A percentile compares a stretch with the other conserved stretches of the same genome.
These are phyloP conservation scores for Bretschneidera sinensis DNA, from an alignment of 345 rosid species.

Conservation along the genomic window DNA sequence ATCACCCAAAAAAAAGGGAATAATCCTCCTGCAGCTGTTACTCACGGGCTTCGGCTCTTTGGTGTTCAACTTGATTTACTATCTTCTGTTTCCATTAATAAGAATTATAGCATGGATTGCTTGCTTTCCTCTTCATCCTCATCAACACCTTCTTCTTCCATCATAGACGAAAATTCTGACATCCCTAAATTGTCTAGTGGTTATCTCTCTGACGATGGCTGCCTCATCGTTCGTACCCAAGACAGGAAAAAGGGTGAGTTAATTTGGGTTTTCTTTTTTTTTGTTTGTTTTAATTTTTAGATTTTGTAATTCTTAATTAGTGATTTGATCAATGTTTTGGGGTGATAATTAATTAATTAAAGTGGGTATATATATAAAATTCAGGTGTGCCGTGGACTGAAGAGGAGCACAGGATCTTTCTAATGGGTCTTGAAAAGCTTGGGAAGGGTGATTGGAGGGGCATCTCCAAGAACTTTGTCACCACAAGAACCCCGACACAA, in stretches of 20 bases:
- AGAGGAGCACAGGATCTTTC: constrained; percentile 51
- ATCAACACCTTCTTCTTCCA: constrained; percentile 1
- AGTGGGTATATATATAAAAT: no score
- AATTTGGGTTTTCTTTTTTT: neutral
- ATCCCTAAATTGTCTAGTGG: constrained; percentile 21
- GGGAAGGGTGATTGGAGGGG: constrained; percentile 79
- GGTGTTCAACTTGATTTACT: constrained; percentile 40
- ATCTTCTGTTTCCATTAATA: constrained; percentile 20
- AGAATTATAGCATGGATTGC: constrained; percentile 40
- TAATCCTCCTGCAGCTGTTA: constrained; percentile 13
- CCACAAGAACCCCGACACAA: constrained; percentile 52
- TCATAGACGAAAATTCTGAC: neutral
- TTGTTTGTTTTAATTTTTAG: neutral
- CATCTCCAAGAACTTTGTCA: constrained; percentile 47
- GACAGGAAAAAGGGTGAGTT: constrained; percentile 40
- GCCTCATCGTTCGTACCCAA: constrained; percentile 22
- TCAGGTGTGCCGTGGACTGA: constrained; percentile 70
- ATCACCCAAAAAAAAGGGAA: neutral
- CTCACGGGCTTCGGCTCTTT: constrained; percentile 34
- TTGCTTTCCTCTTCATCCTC: constrained; percentile 13
- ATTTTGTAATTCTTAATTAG: neutral
- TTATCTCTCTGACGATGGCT: constrained; percentile 52
- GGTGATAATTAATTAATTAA: neutral
- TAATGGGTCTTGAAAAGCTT: constrained; percentile 39
- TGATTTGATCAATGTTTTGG: neutral